phyloP scores from a whole-genome alignment of 305 asterid genomes.

The Ilex paraguariensis region DNA sequence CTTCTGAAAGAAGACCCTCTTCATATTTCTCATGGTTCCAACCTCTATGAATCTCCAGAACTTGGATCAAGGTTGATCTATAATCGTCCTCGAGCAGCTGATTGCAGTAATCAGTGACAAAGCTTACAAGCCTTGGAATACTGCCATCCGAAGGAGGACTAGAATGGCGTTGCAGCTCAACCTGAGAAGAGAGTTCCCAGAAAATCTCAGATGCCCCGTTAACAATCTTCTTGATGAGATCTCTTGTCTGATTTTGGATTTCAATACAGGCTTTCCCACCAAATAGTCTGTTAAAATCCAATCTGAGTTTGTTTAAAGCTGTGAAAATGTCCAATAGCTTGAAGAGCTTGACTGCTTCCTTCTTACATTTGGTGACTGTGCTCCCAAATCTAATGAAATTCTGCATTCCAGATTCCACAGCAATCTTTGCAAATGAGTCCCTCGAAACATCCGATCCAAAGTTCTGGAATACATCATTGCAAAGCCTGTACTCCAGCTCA shows the following conservation, averaged over 20 bases:
- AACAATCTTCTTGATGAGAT: slow-evolving; percentile 57
- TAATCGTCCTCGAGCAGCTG: slow-evolving; percentile 60
- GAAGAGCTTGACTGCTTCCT: slow-evolving; percentile 80
- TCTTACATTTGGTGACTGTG: slow-evolving; percentile 51
- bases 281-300: slow-evolving; percentile 71
- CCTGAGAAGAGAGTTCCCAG: slow-evolving; percentile 58
- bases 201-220: slow-evolving; percentile 58
- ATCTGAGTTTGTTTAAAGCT: slow-evolving; percentile 56
- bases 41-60: slow-evolving; percentile 57
- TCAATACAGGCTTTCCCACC: slow-evolving; percentile 43
- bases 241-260: slow-evolving; percentile 61
- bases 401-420: slow-evolving; percentile 47
- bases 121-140: slow-evolving; percentile 52
- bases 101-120: slow-evolving; percentile 59
- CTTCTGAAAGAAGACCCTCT: slow-evolving; percentile 33
- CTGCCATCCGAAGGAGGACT: slow-evolving; percentile 63
- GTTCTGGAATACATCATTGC: slow-evolving; percentile 40
- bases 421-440: slow-evolving; percentile 57
- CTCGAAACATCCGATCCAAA: slow-evolving; percentile 37
- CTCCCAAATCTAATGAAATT: slow-evolving; percentile 52
- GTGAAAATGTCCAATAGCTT: slow-evolving; percentile 61
- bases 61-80: slow-evolving; percentile 40
- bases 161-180: slow-evolving; percentile 50
- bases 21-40: slow-evolving; percentile 43
- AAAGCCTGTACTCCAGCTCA: slow-evolving; percentile 50